A percentile compares a stretch with the other conserved stretches of the same genome.
These are phyloP conservation scores for Akanthomyces uredinophilus DNA, from an alignment of 2,329 filamentous ascomycete species.

Conservation along the genomic window DNA sequence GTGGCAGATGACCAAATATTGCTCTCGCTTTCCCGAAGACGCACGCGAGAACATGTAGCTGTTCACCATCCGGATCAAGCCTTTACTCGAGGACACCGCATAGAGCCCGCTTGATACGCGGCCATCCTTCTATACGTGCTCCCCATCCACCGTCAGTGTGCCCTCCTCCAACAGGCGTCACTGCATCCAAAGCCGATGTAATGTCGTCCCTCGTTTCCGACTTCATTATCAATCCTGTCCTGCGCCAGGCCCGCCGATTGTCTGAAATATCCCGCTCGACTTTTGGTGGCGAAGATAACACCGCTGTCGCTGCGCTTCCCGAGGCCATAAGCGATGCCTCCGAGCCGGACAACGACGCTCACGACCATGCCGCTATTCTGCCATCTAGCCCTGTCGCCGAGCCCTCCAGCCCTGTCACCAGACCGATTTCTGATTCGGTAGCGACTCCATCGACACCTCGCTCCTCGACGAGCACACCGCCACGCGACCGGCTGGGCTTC, in stretches of 20 bases:
- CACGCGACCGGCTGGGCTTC: slow-evolving; percentile 30
- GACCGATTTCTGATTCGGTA: background rate
- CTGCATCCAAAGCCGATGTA: slow-evolving; percentile 18
- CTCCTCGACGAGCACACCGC: slow-evolving; percentile 19
- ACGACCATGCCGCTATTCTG: background rate
- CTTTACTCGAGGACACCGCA: slow-evolving; percentile 6
- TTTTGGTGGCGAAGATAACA: slow-evolving; percentile 31
- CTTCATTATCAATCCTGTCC: slow-evolving; percentile 60
- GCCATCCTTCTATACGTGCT: background rate
- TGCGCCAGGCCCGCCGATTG: slow-evolving; percentile 61
- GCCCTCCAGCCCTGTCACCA: background rate
- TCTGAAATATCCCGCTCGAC: slow-evolving; percentile 45
- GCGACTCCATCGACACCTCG: background rate
- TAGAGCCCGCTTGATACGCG: background rate
- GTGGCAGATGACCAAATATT: background rate
- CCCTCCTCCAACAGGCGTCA: background rate
- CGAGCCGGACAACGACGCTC: slow-evolving; percentile 14
- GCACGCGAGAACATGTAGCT: slow-evolving; percentile 7
- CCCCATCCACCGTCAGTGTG: background rate
- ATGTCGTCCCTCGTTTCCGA: slow-evolving; percentile 62
- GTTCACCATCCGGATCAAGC: background rate
- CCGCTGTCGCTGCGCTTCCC: slow-evolving; percentile 18
- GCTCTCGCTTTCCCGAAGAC: background rate
- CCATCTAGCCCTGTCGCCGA: slow-evolving; percentile 1
- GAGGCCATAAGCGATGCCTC: slow-evolving; percentile 26